A percentile compares a stretch with the other conserved stretches of the same genome.
Evolutionary conservation across 2,329 filamentous ascomycete species (phyloP).

Genomic region (Diaporthe vexans): DNA sequence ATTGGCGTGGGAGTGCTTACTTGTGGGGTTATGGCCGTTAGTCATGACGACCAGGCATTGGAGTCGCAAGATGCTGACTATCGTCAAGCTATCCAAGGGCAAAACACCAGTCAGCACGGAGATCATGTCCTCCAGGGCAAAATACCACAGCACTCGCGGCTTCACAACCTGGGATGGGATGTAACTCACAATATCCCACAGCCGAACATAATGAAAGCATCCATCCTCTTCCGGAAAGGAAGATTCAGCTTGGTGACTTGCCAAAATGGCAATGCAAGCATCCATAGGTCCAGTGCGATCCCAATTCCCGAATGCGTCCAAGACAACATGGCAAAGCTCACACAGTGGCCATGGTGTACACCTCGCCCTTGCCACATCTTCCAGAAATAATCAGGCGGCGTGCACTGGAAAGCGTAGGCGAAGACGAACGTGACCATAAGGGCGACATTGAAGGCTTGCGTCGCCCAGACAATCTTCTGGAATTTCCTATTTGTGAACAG

Average conservation of each 20-base stretch:
- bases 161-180: not conserved
- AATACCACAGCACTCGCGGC: not conserved
- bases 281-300: constrained; percentile 33
- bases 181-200: constrained; percentile 30
- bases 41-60: constrained; percentile 47
- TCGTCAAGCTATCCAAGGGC: constrained; percentile 47
- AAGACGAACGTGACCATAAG: constrained; percentile 40
- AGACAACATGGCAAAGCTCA: not conserved
- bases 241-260: constrained; percentile 25
- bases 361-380: constrained; percentile 41
- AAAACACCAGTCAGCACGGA: not conserved
- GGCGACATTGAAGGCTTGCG: constrained; percentile 35
- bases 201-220: constrained; percentile 23
- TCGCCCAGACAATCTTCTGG: constrained; percentile 29
- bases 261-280: constrained; percentile 33
- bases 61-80: constrained; percentile 51
- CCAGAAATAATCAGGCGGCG: constrained; percentile 42
- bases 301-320: not conserved
- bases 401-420: constrained; percentile 39
- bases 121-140: not conserved
- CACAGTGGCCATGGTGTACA: constrained; percentile 17
- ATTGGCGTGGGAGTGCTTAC: not conserved
- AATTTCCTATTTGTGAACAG: constrained; percentile 20
- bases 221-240: constrained; percentile 5
- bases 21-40: constrained; percentile 48